A percentile compares a stretch with the other conserved stretches of the same genome.
phyloP scores from a whole-genome alignment of 139 green algal species.

The Closterium sp. region DNA sequence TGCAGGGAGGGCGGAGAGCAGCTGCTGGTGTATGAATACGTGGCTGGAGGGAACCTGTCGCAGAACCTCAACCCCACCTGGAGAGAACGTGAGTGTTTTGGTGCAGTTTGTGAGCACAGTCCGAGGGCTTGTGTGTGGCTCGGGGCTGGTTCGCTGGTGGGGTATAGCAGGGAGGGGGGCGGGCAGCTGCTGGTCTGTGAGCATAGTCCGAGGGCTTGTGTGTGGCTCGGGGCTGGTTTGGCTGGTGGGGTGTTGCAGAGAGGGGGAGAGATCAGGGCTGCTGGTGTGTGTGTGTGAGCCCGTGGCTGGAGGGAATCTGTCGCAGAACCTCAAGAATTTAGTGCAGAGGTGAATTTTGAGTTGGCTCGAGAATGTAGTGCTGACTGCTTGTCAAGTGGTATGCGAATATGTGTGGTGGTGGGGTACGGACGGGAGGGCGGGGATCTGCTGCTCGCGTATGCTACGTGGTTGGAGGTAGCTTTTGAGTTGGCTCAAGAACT shows the following conservation, averaged over 20 bases:
- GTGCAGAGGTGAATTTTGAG: neutral
- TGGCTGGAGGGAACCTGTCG: neutral
- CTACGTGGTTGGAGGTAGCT: neutral
- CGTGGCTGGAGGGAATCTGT: neutral
- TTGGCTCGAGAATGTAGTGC: neutral
- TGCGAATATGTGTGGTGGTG: neutral
- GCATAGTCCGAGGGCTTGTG: too few relatives aligned
- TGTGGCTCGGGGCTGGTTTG: neutral
- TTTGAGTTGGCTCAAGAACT: neutral
- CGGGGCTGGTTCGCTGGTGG: neutral
- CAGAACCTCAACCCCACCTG: neutral
- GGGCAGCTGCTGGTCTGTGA: too few relatives aligned
- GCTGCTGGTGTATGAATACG: slow-evolving; percentile 3
- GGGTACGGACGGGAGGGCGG: neutral
- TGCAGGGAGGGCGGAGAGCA: slow-evolving; percentile 1
- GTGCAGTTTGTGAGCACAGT: too few relatives aligned
- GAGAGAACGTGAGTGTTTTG: slow-evolving; percentile 1
- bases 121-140: neutral
- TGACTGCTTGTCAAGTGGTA: neutral
- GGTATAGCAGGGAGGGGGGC: too few relatives aligned
- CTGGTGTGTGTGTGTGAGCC: neutral
- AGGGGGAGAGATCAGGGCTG: neutral
- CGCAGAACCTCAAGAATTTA: neutral
- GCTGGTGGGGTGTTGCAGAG: neutral
- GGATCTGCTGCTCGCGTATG: neutral